A percentile compares a stretch with the other conserved stretches of the same genome.
phyloP scores from a whole-genome alignment of 1,284 basidiomycete species.

The Pseudozyma thailandica region DNA sequence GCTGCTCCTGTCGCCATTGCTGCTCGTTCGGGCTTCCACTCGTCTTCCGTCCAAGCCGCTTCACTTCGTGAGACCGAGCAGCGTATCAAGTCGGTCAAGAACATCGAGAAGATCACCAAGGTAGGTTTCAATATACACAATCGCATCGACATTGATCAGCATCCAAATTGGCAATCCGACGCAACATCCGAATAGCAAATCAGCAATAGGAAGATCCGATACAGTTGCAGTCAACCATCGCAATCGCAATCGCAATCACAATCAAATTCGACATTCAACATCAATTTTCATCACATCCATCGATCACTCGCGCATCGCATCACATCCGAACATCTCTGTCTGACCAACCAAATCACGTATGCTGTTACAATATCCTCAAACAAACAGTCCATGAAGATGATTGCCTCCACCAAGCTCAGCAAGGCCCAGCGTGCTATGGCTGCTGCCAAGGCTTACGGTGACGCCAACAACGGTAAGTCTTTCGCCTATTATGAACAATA shows the following conservation, averaged over 20 bases:
- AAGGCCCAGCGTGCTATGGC: slow-evolving; percentile 91
- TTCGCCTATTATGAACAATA: neutral
- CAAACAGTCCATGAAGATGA: slow-evolving; percentile 91
- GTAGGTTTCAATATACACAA: slow-evolving; percentile 70
- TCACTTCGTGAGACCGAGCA: slow-evolving; percentile 97
- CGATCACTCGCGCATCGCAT: slow-evolving; percentile 1
- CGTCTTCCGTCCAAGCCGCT: slow-evolving; percentile 82
- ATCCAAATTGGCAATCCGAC: neutral
- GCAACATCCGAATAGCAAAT: neutral
- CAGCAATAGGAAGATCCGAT: neutral
- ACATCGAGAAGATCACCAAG: slow-evolving; percentile 98
- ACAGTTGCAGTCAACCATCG: no score
- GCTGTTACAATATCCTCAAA: neutral
- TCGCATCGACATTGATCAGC: neutral
- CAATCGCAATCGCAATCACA: neutral
- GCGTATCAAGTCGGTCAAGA: slow-evolving; percentile 94
- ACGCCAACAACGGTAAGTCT: slow-evolving; percentile 85
- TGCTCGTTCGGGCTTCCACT: slow-evolving; percentile 63
- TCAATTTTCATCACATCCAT: neutral
- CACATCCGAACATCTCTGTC: neutral
- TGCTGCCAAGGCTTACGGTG: slow-evolving; percentile 91
- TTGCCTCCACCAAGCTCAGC: slow-evolving; percentile 95
- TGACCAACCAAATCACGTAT: slow-evolving; percentile 4
- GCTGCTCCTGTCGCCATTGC: slow-evolving; percentile 42
- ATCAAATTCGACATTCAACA: neutral